These are phyloP conservation scores for Chaetomium fimeti DNA, from an alignment of 495 filamentous ascomycete species.

Conservation along the genomic window DNA sequence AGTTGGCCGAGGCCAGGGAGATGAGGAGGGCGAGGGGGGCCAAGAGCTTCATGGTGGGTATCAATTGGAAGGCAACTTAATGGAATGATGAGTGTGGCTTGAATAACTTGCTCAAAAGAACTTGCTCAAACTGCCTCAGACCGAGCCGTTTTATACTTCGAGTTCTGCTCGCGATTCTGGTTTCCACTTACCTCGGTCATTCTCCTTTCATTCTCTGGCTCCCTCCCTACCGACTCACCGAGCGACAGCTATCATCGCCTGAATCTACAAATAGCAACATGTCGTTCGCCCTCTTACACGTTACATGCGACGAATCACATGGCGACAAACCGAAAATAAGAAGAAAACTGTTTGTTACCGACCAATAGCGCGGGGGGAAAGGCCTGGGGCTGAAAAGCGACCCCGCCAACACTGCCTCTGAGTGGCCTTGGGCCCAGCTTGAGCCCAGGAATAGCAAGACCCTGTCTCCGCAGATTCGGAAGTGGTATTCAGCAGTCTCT, in stretches of 20 bases:
- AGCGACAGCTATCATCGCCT: too few relatives aligned
- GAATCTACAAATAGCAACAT: not conserved
- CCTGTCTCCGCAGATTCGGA: not conserved
- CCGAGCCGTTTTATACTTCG: not conserved
- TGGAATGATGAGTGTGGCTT: slow-evolving; percentile 2
- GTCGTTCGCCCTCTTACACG: not conserved
- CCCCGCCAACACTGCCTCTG: too few relatives aligned
- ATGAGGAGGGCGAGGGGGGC: not conserved
- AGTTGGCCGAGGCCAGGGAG: not conserved
- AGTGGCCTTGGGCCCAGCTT: too few relatives aligned
- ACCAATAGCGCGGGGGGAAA: not conserved
- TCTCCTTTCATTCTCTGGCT: too few relatives aligned
- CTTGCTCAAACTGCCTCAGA: slow-evolving; percentile 6
- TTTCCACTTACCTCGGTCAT: not conserved
- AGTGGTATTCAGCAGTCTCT: not conserved
- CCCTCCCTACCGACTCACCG: too few relatives aligned
- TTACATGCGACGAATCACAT: not conserved
- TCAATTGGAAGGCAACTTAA: not conserved
- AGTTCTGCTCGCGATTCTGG: not conserved
- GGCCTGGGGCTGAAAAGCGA: not conserved
- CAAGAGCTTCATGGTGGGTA: not conserved
- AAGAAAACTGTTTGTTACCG: not conserved
- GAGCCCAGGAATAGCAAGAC: not conserved
- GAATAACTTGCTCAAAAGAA: slow-evolving; percentile 1
- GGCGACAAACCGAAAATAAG: not conserved